phyloP scores from a whole-genome alignment of 768 basidiomycete genomes.

The Nidularia pulvinata region DNA sequence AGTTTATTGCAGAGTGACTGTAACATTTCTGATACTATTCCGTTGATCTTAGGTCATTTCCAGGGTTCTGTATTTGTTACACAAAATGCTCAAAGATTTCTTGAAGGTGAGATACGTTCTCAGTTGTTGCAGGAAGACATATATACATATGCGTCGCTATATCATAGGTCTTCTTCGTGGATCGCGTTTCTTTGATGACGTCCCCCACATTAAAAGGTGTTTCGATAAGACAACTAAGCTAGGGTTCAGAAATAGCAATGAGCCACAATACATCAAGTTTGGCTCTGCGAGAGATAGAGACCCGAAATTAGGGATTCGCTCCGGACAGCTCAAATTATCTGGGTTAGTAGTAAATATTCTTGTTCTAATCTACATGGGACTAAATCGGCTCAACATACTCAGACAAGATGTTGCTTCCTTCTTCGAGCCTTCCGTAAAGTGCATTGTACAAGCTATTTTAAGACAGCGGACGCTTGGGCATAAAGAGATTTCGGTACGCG shows the following conservation, averaged over 20 bases:
- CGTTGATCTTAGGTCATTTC: slow-evolving; percentile 33
- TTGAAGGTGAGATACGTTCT: slow-evolving; percentile 26
- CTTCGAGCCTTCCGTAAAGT: slow-evolving; percentile 34
- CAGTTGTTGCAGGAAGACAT: not conserved
- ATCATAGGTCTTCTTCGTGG: slow-evolving; percentile 33
- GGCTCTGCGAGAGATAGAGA: slow-evolving; percentile 43
- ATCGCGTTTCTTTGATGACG: slow-evolving; percentile 38
- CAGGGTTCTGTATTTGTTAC: slow-evolving; percentile 53
- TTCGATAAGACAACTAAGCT: slow-evolving; percentile 51
- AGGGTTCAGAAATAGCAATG: slow-evolving; percentile 32
- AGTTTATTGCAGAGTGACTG: not conserved
- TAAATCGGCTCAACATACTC: too few relatives aligned
- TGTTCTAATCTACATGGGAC: too few relatives aligned
- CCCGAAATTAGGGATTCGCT: slow-evolving; percentile 32
- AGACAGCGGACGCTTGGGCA: slow-evolving; percentile 19
- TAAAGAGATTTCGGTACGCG: slow-evolving; percentile 16
- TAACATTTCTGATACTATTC: not conserved
- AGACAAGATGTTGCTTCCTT: slow-evolving; percentile 32
- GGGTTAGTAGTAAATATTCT: slow-evolving; percentile 27
- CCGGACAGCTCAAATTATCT: slow-evolving; percentile 43
- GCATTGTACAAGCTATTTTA: slow-evolving; percentile 27
- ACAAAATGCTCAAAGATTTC: slow-evolving; percentile 33
- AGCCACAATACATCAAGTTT: slow-evolving; percentile 46
- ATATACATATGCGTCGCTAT: not conserved
- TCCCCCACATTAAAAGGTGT: slow-evolving; percentile 34